A percentile compares a stretch with the other conserved stretches of the same genome.
These are phyloP conservation scores for Alternaria angustiovoidea DNA, from an alignment of 2,329 filamentous ascomycete genomes.

Conservation along the genomic window DNA sequence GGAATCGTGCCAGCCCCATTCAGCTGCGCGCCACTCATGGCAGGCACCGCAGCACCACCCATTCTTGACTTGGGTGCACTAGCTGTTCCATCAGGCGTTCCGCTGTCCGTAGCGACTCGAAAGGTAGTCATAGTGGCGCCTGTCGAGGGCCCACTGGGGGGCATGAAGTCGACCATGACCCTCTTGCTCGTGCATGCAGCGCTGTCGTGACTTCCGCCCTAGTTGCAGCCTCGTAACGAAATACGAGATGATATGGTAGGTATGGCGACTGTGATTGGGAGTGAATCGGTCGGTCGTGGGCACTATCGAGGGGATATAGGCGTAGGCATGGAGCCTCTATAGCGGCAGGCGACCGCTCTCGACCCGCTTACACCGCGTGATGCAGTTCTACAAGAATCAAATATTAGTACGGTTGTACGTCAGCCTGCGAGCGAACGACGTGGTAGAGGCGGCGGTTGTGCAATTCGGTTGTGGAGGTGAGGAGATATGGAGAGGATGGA, in stretches of 20 bases:
- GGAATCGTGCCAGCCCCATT: conserved; percentile 59
- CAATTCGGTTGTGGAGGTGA: conserved; percentile 10
- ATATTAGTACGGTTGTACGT: not conserved
- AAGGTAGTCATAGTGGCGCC: conserved; percentile 50
- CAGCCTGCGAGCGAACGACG: conserved; percentile 3
- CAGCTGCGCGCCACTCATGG: conserved; percentile 45
- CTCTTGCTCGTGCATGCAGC: conserved; percentile 37
- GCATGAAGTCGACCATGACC: conserved; percentile 50
- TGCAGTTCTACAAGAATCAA: not conserved
- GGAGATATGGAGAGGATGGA: conserved; percentile 27
- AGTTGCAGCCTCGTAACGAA: conserved; percentile 24
- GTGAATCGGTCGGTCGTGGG: conserved; percentile 28
- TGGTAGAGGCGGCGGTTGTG: conserved; percentile 16
- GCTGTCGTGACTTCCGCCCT: conserved; percentile 20
- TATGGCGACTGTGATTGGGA: conserved; percentile 13
- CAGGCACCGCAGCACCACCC: conserved; percentile 33
- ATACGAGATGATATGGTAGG: not conserved
- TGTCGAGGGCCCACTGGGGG: conserved; percentile 39
- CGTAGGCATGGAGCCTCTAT: conserved; percentile 42
- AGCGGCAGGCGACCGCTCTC: conserved; percentile 33
- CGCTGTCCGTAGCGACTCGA: conserved; percentile 46
- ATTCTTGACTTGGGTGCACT: conserved; percentile 43
- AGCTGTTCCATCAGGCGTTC: conserved; percentile 28
- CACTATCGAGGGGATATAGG: conserved; percentile 41
- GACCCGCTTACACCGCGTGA: conserved; percentile 18